Percentiles rank a stretch among this genome's conserved stretches.
Evolutionary conservation across 73 alveolate species (phyloP).

Genomic region (Urostyla sp.): DNA sequence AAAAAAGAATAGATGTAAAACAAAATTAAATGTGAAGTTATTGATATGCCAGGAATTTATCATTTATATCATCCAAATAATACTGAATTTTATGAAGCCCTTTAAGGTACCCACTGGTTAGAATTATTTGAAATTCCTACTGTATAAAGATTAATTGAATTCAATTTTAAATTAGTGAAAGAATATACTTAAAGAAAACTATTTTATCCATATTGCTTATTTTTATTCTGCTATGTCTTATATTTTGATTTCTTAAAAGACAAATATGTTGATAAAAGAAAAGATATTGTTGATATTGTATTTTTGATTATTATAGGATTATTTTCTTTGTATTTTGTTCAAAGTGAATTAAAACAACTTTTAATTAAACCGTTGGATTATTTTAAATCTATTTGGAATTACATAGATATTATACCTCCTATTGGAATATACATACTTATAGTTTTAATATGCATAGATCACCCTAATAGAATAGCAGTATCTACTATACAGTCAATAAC

Average conservation of each 20-base stretch:
- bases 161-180: constrained; percentile 38
- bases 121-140: constrained; percentile 3
- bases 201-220: constrained; percentile 28
- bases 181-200: not conserved
- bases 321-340: constrained; percentile 1
- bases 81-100: constrained; percentile 6
- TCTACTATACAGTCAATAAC: constrained; percentile 4
- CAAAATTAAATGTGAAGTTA: not conserved
- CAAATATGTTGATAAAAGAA: not conserved
- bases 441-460: not conserved
- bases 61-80: not conserved
- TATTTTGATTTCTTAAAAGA: not conserved
- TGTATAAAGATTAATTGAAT: constrained; percentile 35
- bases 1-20: constrained; percentile 3
- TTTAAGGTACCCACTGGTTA: constrained; percentile 1
- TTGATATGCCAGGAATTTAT: constrained; percentile 39
- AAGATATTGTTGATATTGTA: not conserved
- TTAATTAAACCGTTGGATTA: constrained; percentile 3
- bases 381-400: constrained; percentile 49
- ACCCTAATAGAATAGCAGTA: not conserved
- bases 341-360: constrained; percentile 30
- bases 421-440: not conserved
- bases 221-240: not conserved
- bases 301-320: not conserved
- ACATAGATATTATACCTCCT: constrained; percentile 50